These are phyloP conservation scores for Lablab purpureus DNA, from an alignment of 306 rosid species.

Conservation along the genomic window DNA sequence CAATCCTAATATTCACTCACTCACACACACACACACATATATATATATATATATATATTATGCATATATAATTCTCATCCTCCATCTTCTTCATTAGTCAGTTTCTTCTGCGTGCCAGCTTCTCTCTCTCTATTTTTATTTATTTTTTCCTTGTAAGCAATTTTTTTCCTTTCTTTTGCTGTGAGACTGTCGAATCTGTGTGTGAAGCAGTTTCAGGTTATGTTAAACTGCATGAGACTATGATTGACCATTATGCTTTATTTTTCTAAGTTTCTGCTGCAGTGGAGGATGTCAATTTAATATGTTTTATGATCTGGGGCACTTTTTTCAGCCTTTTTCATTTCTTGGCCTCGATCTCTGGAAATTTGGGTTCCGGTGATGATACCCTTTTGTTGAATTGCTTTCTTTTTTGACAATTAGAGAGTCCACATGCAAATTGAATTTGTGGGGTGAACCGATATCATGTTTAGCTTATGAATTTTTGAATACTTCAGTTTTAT, in stretches of 20 bases:
- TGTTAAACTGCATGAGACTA: conserved; percentile 56
- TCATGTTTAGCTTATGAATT: conserved; percentile 8
- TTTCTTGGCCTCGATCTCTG: conserved; percentile 48
- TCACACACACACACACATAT: neutral
- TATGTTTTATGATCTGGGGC: conserved; percentile 62
- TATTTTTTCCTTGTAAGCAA: conserved; percentile 56
- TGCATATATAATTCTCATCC: conserved; percentile 50
- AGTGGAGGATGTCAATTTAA: conserved; percentile 48
- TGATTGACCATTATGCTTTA: conserved; percentile 37
- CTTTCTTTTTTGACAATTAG: conserved; percentile 34
- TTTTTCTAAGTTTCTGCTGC: conserved; percentile 38
- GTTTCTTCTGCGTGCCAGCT: conserved; percentile 57
- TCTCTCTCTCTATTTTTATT: conserved; percentile 21
- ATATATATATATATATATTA: conserved; percentile 41
- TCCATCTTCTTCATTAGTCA: conserved; percentile 64
- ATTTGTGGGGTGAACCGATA: conserved; percentile 34
- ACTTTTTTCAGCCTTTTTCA: conserved; percentile 43
- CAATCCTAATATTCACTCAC: conserved; percentile 28
- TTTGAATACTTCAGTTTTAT: conserved; percentile 26
- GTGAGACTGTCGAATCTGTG: conserved; percentile 50
- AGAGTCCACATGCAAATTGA: conserved; percentile 48
- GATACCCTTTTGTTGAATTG: conserved; percentile 49
- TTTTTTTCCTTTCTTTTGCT: conserved; percentile 38
- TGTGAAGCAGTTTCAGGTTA: conserved; percentile 40
- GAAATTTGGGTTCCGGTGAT: conserved; percentile 46